Evolutionary conservation across 306 rosid species (phyloP), one percentile per base, ranked within the genome.

Genomic region (Cicer judaicum): DNA sequence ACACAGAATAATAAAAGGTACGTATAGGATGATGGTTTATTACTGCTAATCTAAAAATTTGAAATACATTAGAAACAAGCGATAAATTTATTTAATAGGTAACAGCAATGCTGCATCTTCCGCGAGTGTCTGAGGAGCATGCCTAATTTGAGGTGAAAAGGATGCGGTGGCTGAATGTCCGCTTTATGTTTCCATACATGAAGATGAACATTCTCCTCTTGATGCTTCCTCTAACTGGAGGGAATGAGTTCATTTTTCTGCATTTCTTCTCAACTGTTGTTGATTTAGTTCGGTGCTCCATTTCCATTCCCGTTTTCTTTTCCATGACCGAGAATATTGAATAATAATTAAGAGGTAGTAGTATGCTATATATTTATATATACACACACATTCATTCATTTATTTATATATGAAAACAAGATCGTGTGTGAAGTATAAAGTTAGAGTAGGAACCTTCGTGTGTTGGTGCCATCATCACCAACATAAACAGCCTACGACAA

Each of bases 161-260:
- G 76, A 76, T 60, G 14, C 24, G 75, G 1, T 63, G 80, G 80
- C 19, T 44, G 56, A 74, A 63, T 13, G 68, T 24, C 4, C 38
- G 39, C 86, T 78, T 87, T 9, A 84, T 40, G 24, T 49, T 82
- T 59, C 61, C 70, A 77, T 8, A 70, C 41, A 81, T 5, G 16
- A 70, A 72, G 18, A 40, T 8, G 72, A 87, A 73, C 19, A 87
- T 81, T 77, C 56, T 86, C 76, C 86, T 81, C 70, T 84, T 84
- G 80, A 84, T 79, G 49, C 81, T 69, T 74, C 90, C 86, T 52
- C 87, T 71, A 50, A 6, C 70, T 0, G 80, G 86, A 72, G 74
- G 76, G 62, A 64, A 57, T 15, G 73, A 70, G 39, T 14, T 14
- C 29, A 34, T 21, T 41, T 46, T 71, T 64, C 38, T 68, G 14